Evolutionary conservation across 495 filamentous ascomycete species (phyloP).

Genomic region (Lasiosphaeria miniovina): DNA sequence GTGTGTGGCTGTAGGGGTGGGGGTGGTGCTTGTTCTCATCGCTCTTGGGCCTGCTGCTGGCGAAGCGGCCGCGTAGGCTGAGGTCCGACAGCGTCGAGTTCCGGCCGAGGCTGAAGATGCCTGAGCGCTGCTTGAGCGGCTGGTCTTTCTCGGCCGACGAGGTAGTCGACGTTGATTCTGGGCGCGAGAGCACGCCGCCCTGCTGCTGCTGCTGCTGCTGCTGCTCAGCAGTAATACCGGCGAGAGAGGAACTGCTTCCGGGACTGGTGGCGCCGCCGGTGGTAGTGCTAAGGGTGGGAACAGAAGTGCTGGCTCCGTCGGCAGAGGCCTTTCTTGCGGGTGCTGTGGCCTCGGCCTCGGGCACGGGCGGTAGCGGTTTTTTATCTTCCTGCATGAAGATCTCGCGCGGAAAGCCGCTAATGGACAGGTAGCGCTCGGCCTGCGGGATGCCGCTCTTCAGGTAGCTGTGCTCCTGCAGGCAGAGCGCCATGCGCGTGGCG

Average conservation of each 20-base stretch:
- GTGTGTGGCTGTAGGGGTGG: too few relatives aligned
- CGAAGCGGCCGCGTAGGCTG: not conserved
- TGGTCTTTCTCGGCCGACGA: not conserved
- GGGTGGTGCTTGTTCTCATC: not conserved
- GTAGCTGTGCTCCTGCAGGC: constrained; percentile 26
- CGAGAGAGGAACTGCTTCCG: too few relatives aligned
- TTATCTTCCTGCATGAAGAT: constrained; percentile 10
- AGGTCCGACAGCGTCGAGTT: not conserved
- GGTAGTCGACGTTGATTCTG: not conserved
- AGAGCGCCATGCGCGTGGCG: constrained; percentile 27
- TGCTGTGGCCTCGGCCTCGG: not conserved
- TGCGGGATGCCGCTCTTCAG: constrained; percentile 18
- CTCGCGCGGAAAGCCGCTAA: constrained; percentile 37
- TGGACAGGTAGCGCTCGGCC: constrained; percentile 19
- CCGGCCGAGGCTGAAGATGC: not conserved
- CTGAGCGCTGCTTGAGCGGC: not conserved
- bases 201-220: too few relatives aligned
- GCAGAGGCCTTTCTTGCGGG: not conserved
- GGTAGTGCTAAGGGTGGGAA: too few relatives aligned
- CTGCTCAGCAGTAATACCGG: too few relatives aligned
- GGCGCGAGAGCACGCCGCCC: not conserved
- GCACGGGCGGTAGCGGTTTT: not conserved
- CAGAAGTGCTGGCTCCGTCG: too few relatives aligned
- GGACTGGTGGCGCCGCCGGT: too few relatives aligned
- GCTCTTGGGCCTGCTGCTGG: not conserved